Conservation (phyloP, 202 grass and related monocot species). For the Bolboschoenoplectus hybrid region DNA sequence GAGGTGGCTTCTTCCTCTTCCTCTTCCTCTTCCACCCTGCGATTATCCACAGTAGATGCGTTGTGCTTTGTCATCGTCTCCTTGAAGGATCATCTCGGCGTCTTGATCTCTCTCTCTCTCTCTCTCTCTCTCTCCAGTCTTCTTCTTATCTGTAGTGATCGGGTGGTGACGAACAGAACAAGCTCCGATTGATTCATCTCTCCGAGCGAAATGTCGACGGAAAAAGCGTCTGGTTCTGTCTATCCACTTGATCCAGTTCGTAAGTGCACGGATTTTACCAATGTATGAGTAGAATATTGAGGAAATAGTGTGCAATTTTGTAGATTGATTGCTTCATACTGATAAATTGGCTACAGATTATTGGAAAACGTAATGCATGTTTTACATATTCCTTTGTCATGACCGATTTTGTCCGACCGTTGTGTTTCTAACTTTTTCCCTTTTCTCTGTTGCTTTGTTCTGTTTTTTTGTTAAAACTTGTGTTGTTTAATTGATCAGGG, state of each 20-base stretch:
- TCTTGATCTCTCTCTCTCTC: neutral
- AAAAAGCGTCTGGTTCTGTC: neutral
- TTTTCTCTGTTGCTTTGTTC: neutral
- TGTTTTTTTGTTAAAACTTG: neutral
- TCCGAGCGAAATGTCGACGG: neutral
- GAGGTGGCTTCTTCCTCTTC: neutral
- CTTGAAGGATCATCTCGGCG: neutral
- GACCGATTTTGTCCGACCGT: neutral
- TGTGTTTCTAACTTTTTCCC: neutral
- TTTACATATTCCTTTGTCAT: neutral
- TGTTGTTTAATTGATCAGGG: neutral
- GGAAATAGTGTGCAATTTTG: constrained; percentile 9
- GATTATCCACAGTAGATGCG: neutral
- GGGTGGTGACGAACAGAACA: neutral
- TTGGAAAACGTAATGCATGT: neutral
- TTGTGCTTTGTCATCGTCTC: neutral
- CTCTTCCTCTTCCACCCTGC: neutral
- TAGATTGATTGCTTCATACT: neutral
- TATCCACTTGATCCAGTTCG: constrained; percentile 28
- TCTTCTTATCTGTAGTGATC: neutral
- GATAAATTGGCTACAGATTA: neutral
- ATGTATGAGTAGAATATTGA: neutral
- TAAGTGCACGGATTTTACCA: neutral
- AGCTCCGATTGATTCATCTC: neutral
- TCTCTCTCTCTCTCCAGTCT: neutral